These are phyloP conservation scores for Proliferodiscus dingleyae DNA, from an alignment of 2,329 filamentous ascomycete species.

Conservation along the genomic window DNA sequence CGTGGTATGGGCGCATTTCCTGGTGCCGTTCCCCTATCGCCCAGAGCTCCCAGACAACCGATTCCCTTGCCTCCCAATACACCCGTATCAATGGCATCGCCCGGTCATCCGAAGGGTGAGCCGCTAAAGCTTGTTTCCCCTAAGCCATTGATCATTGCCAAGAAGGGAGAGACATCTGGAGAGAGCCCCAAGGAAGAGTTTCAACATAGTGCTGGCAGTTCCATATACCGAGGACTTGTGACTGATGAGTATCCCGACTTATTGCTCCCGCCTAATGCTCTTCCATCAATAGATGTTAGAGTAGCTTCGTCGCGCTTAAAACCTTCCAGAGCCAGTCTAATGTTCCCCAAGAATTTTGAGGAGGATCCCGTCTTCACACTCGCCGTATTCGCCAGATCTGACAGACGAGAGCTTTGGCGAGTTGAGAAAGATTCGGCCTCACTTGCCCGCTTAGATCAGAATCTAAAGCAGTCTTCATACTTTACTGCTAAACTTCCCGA, in stretches of 20 bases:
- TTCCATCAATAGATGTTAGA: slow-evolving; percentile 78
- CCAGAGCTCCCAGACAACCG: slow-evolving; percentile 67
- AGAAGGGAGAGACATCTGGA: slow-evolving; percentile 29
- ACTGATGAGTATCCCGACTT: slow-evolving; percentile 85
- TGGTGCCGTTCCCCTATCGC: slow-evolving; percentile 56
- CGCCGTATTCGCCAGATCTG: slow-evolving; percentile 73
- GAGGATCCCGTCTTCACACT: slow-evolving; percentile 94
- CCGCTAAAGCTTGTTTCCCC: slow-evolving; percentile 36
- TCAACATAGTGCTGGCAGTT: slow-evolving; percentile 35
- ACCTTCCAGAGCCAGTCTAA: slow-evolving; percentile 79
- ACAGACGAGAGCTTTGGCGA: slow-evolving; percentile 79
- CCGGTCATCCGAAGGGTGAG: slow-evolving; percentile 30
- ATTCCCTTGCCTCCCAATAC: slow-evolving; percentile 69
- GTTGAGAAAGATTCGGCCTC: slow-evolving; percentile 87
- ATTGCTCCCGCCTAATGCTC: slow-evolving; percentile 78
- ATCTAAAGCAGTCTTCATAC: slow-evolving; percentile 66
- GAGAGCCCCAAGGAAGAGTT: slow-evolving; percentile 20
- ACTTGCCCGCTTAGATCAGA: slow-evolving; percentile 74
- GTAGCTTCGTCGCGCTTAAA: slow-evolving; percentile 94
- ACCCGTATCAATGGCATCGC: slow-evolving; percentile 56
- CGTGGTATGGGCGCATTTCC: slow-evolving; percentile 41
- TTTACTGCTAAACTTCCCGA: slow-evolving; percentile 79
- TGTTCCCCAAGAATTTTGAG: slow-evolving; percentile 74
- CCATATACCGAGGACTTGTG: slow-evolving; percentile 71
- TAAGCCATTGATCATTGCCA: slow-evolving; percentile 37